phyloP scores from a whole-genome alignment of 352 stramenopile genomes.

The Pythium pectinolyticum region DNA sequence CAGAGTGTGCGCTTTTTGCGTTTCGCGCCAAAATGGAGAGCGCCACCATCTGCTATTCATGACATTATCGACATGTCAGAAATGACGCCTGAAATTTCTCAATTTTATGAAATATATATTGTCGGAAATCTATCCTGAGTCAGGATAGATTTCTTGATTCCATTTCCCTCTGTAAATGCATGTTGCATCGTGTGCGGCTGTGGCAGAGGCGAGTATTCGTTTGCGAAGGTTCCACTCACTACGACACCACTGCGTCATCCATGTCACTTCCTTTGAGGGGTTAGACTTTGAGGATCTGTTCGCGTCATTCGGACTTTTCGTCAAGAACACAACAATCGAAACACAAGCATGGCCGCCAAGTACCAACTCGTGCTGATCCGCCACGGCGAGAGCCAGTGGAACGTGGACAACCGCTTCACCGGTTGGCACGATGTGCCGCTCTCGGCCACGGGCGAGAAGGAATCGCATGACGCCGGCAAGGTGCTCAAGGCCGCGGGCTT shows the following conservation, averaged over 20 bases:
- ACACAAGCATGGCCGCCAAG: conserved; percentile 47
- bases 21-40: conserved; percentile 7
- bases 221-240: conserved; percentile 13
- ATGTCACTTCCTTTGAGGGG: conserved; percentile 17
- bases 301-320: conserved; percentile 11
- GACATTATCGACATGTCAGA: conserved; percentile 8
- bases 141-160: no score
- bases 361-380: conserved; percentile 90
- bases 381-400: conserved; percentile 98
- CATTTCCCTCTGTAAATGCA: no score
- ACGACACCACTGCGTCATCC: conserved; percentile 29
- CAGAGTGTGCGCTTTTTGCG: conserved; percentile 1
- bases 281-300: background rate
- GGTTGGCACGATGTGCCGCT: conserved; percentile 98
- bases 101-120: no score
- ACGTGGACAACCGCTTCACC: conserved; percentile 98
- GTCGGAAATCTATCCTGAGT: no score
- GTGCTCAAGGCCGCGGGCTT: conserved; percentile 93
- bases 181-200: background rate
- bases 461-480: conserved; percentile 94
- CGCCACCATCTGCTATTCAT: no score
- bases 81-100: no score
- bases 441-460: conserved; percentile 80
- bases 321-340: background rate
- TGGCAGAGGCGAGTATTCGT: background rate